These are phyloP conservation scores for Limonium bicolor DNA, from an alignment of 148 eudicot species.

Conservation along the genomic window DNA sequence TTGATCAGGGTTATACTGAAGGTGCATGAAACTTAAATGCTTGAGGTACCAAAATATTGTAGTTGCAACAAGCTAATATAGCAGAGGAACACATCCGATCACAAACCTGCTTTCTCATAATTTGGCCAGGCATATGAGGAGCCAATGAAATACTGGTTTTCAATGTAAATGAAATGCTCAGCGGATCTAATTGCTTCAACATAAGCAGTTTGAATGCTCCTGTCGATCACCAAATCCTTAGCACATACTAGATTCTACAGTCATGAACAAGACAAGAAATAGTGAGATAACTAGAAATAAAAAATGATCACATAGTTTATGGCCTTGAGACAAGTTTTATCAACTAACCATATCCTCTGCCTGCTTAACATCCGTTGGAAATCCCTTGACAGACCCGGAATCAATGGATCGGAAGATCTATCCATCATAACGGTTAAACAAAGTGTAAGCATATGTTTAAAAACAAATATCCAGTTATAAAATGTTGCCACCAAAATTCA, in stretches of 20 bases:
- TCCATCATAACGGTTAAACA: neutral
- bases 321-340: neutral
- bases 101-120: too few species aligned
- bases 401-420: conserved; percentile 96
- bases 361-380: conserved; percentile 81
- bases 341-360: conserved; percentile 61
- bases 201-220: conserved; percentile 97
- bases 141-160: conserved; percentile 94
- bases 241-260: conserved; percentile 83
- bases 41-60: too few species aligned
- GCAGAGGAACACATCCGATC: too few species aligned
- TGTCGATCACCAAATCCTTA: conserved; percentile 88
- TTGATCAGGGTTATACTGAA: too few species aligned
- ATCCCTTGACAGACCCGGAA: conserved; percentile 78
- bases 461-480: neutral
- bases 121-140: conserved; percentile 84
- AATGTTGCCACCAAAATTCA: neutral
- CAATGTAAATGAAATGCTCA: conserved; percentile 87
- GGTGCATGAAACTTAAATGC: too few species aligned
- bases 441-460: too few species aligned
- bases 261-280: neutral
- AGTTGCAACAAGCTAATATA: too few species aligned
- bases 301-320: neutral
- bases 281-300: neutral
- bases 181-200: conserved; percentile 89